These are phyloP conservation scores for Benincasa hispida DNA, from an alignment of 306 rosid genomes.

Conservation along the genomic window DNA sequence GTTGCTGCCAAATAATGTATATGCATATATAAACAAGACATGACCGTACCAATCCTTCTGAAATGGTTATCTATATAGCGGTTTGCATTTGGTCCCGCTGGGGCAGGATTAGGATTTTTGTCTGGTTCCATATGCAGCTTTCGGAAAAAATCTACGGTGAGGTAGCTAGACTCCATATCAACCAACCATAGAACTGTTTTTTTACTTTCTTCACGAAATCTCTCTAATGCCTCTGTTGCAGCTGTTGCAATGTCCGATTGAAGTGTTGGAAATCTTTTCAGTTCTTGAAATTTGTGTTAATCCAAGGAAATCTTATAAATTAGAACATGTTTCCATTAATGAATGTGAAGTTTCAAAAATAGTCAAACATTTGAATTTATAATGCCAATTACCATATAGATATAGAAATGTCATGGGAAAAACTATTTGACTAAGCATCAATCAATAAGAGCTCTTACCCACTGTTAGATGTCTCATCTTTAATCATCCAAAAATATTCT, in stretches of 20 bases:
- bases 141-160: constrained; percentile 86
- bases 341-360: neutral
- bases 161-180: constrained; percentile 96
- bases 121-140: constrained; percentile 76
- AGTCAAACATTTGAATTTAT: neutral
- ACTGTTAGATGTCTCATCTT: neutral
- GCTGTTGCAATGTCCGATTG: constrained; percentile 71
- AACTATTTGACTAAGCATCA: neutral
- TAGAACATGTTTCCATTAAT: neutral
- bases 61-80: constrained; percentile 58
- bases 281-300: constrained; percentile 49
- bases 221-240: constrained; percentile 75
- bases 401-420: neutral
- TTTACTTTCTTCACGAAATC: constrained; percentile 82
- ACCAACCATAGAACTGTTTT: constrained; percentile 80
- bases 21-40: neutral
- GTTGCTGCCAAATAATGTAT: neutral
- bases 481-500: neutral
- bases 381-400: neutral
- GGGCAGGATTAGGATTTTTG: constrained; percentile 32
- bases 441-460: neutral
- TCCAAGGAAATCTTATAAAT: neutral
- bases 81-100: constrained; percentile 39
- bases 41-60: constrained; percentile 62
- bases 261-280: constrained; percentile 92